Evolutionary conservation across 108 stramenopile species (phyloP).

Genomic region (Cylindrotheca fusiformis): DNA sequence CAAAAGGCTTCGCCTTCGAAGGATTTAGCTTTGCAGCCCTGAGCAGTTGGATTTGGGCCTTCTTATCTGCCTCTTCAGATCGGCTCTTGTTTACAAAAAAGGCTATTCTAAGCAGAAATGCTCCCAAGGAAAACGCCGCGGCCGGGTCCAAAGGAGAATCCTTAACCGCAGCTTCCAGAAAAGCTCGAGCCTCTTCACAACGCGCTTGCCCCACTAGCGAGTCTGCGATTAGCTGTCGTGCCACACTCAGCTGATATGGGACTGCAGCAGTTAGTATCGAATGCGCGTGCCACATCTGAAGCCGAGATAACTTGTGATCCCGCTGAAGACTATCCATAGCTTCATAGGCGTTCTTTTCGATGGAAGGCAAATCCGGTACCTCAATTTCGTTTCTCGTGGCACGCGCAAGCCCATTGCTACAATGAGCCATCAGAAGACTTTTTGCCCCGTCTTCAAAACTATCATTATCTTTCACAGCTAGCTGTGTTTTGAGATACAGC

Average conservation of each 20-base stretch:
- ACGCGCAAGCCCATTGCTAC: conserved; percentile 25
- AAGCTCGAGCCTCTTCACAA: conserved; percentile 45
- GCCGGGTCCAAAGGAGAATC: conserved; percentile 53
- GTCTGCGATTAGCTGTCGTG: conserved; percentile 66
- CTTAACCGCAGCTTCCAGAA: conserved; percentile 51
- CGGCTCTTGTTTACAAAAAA: conserved; percentile 12
- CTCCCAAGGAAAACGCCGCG: conserved; percentile 56
- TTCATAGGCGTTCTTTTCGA: conserved; percentile 4
- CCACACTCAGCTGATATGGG: conserved; percentile 38
- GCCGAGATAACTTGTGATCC: not conserved
- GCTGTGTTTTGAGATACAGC: conserved; percentile 31
- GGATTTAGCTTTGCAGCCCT: conserved; percentile 70
- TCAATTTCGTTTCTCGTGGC: no score
- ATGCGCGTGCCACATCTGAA: conserved; percentile 21
- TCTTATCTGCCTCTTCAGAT: conserved; percentile 2
- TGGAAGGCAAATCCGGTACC: conserved; percentile 3
- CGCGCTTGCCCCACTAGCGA: conserved; percentile 39
- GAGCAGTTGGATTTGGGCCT: conserved; percentile 52
- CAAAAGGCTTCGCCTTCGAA: conserved; percentile 56
- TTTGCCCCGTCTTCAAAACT: conserved; percentile 5
- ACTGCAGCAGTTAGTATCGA: not conserved
- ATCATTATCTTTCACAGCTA: no score
- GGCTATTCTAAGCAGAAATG: conserved; percentile 49
- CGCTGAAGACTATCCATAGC: conserved; percentile 9
- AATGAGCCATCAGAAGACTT: conserved; percentile 19